Evolutionary conservation across 2,329 filamentous ascomycete species (phyloP).

Genomic region (Sclerotinia borealis): DNA sequence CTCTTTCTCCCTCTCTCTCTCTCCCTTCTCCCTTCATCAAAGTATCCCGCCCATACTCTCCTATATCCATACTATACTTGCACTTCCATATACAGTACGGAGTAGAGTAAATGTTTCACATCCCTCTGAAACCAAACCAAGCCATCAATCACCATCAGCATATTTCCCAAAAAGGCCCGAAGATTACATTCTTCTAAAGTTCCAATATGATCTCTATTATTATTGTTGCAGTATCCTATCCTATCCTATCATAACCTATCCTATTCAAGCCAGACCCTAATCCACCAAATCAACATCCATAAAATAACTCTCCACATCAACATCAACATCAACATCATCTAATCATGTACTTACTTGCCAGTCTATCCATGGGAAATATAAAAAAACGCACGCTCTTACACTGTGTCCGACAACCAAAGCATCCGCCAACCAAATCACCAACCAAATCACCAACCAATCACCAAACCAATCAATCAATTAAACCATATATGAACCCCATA

Average conservation of each 20-base stretch:
- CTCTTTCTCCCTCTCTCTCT: no score
- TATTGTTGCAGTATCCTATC: no score
- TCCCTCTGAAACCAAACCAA: no score
- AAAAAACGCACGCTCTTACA: background rate
- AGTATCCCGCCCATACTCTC: no score
- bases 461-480: no score
- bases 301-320: background rate
- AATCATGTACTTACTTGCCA: background rate
- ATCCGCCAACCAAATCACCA: background rate
- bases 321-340: conserved; percentile 1
- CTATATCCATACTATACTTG: no score
- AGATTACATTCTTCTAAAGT: background rate
- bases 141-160: background rate
- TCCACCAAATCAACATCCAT: background rate
- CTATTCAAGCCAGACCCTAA: background rate
- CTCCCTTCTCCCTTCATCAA: no score
- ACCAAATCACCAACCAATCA: background rate
- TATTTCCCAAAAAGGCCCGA: background rate
- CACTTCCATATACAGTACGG: no score
- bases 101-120: no score
- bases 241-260: background rate
- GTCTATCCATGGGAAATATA: conserved; percentile 1
- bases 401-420: background rate
- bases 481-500: no score
- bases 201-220: no score